These are phyloP conservation scores for Boletus semigastroideus DNA, from an alignment of 1,284 basidiomycete genomes.

Conservation along the genomic window DNA sequence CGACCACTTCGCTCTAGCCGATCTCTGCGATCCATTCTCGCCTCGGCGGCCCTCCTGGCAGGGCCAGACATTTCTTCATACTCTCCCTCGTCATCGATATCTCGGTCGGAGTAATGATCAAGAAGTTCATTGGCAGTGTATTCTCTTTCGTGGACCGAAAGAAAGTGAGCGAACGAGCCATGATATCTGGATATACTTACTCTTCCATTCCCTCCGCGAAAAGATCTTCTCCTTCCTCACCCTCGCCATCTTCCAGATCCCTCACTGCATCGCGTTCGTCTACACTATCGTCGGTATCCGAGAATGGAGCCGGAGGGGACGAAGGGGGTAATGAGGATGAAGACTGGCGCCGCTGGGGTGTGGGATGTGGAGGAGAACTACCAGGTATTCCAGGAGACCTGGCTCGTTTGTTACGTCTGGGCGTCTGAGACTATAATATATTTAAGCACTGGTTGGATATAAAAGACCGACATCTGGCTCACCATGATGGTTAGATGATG, in stretches of 20 bases:
- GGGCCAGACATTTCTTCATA: conserved; percentile 71
- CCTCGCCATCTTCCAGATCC: conserved; percentile 67
- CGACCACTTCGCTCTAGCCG: conserved; percentile 66
- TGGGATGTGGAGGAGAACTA: conserved; percentile 50
- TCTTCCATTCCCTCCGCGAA: conserved; percentile 80
- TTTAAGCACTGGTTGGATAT: not conserved
- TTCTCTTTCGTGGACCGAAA: conserved; percentile 56
- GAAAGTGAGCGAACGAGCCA: conserved; percentile 1
- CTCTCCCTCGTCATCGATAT: conserved; percentile 84
- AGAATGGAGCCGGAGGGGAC: conserved; percentile 81
- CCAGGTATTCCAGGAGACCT: conserved; percentile 57
- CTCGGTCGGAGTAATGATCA: conserved; percentile 87
- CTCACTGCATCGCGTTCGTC: conserved; percentile 75
- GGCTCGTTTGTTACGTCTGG: conserved; percentile 58
- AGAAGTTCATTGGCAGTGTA: conserved; percentile 82
- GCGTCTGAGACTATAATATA: conserved; percentile 35
- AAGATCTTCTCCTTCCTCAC: conserved; percentile 91
- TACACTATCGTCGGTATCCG: conserved; percentile 82
- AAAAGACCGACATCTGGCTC: conserved; percentile 4
- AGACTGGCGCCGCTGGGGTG: conserved; percentile 54
- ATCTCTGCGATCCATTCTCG: conserved; percentile 87
- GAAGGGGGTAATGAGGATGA: conserved; percentile 78
- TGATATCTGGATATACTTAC: conserved; percentile 46
- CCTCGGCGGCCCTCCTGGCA: conserved; percentile 83
- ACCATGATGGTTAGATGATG: conserved; percentile 29